Conservation (phyloP, 2,329 filamentous ascomycete genomes). For the Pleomassaria siparia region DNA sequence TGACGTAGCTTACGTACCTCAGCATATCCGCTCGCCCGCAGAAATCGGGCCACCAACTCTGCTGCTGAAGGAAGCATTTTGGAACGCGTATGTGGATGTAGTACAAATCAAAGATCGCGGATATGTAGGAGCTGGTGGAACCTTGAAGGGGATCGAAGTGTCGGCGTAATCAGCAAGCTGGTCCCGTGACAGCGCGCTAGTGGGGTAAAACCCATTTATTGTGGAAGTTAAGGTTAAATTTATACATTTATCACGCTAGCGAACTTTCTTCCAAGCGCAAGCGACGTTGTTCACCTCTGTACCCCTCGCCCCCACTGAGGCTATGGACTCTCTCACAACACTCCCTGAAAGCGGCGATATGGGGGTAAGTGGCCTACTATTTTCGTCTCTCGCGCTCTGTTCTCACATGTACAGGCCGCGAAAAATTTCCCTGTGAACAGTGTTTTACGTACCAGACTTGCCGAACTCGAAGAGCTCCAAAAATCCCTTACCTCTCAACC, state of each 20-base stretch:
- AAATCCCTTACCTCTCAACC: slow-evolving; percentile 26
- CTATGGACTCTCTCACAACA: background rate
- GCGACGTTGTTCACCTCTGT: too few species aligned
- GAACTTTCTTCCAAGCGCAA: background rate
- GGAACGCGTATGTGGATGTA: background rate
- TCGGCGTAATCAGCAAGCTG: background rate
- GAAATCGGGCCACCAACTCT: slow-evolving; percentile 46
- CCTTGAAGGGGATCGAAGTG: background rate
- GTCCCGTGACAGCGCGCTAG: slow-evolving; percentile 1
- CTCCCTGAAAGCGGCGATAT: background rate
- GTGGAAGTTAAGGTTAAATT: too few species aligned
- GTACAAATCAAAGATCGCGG: too few species aligned
- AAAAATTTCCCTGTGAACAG: background rate
- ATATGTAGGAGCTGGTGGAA: background rate
- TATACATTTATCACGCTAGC: background rate
- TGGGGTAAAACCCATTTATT: background rate
- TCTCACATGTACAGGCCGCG: background rate
- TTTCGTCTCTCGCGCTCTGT: background rate
- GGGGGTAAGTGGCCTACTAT: background rate
- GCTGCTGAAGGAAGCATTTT: slow-evolving; percentile 42
- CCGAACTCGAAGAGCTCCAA: slow-evolving; percentile 28
- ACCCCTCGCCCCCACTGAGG: too few species aligned
- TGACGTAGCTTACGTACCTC: slow-evolving; percentile 32
- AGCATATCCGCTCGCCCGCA: slow-evolving; percentile 43
- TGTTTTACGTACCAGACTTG: slow-evolving; percentile 15